A percentile compares a stretch with the other conserved stretches of the same genome.
phyloP scores from a whole-genome alignment of 306 rosid genomes.

The Inga laurina region DNA sequence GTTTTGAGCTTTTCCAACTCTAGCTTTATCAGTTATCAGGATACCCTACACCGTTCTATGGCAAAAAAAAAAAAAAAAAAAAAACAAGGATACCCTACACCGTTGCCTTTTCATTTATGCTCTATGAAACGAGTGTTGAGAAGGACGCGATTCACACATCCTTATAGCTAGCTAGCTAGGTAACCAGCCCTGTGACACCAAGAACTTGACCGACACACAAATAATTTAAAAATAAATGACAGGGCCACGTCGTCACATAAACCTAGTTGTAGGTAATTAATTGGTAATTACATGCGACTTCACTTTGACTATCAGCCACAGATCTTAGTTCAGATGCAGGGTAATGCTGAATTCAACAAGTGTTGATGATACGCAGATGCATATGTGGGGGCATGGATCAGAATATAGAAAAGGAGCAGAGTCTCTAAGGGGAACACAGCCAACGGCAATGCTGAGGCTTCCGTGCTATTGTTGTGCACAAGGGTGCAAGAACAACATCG shows the following conservation, averaged over 20 bases:
- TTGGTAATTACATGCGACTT: background rate
- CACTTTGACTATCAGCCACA: background rate
- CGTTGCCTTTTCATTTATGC: conserved; percentile 38
- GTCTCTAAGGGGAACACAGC: conserved; percentile 88
- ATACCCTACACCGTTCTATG: conserved; percentile 37
- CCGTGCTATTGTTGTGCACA: conserved; percentile 89
- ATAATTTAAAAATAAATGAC: conserved; percentile 7
- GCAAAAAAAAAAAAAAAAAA: too few species aligned
- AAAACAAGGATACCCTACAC: conserved; percentile 37
- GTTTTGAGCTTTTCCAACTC: conserved; percentile 27
- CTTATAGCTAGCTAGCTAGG: background rate
- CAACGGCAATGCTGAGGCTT: conserved; percentile 93
- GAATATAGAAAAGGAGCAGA: conserved; percentile 92
- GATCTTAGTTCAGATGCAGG: background rate
- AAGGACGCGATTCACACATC: conserved; percentile 18
- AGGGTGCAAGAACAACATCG: conserved; percentile 93
- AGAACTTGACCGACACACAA: background rate
- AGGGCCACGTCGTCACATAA: background rate
- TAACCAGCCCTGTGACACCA: background rate
- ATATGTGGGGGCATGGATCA: conserved; percentile 99
- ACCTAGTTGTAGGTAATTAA: background rate
- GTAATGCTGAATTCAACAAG: background rate
- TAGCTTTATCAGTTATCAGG: conserved; percentile 36
- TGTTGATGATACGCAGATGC: conserved; percentile 56
- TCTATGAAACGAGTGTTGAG: conserved; percentile 21